Evolutionary conservation across 345 rosid genomes (phyloP).

Genomic region (Linum lewisii): DNA sequence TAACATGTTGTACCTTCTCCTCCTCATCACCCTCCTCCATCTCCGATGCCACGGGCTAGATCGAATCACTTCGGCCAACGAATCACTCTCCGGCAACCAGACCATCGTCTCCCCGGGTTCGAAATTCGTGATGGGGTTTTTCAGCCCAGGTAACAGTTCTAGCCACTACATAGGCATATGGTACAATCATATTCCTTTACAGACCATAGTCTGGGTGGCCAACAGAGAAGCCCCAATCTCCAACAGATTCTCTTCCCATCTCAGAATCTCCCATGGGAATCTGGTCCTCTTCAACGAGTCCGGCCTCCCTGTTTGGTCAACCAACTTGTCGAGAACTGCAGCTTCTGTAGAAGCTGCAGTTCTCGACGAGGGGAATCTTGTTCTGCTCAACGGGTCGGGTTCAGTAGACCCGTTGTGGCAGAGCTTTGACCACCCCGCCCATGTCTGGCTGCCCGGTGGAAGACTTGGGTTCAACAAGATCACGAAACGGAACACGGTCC

Average conservation of each 20-base stretch:
- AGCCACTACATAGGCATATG: constrained; percentile 23
- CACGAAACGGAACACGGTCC: neutral
- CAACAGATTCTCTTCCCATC: constrained; percentile 3
- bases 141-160: constrained; percentile 18
- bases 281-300: constrained; percentile 16
- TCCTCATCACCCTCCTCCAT: neutral
- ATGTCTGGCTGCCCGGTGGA: constrained; percentile 18
- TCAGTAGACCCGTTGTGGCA: constrained; percentile 13
- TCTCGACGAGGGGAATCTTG: constrained; percentile 19
- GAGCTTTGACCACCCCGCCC: constrained; percentile 25
- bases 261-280: constrained; percentile 17
- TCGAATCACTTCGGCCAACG: neutral
- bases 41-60: neutral
- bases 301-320: constrained; percentile 14
- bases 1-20: neutral
- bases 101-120: constrained; percentile 14
- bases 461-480: constrained; percentile 16
- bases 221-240: constrained; percentile 18
- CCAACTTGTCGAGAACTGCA: constrained; percentile 5
- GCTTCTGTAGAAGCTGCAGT: constrained; percentile 17
- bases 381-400: constrained; percentile 8
- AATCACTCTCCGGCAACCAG: constrained; percentile 14
- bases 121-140: constrained; percentile 20
- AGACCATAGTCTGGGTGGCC: constrained; percentile 22
- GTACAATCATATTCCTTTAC: constrained; percentile 11